Evolutionary conservation across 2,329 filamentous ascomycete genomes (phyloP).

Genomic region (Exserohilum rostratum): DNA sequence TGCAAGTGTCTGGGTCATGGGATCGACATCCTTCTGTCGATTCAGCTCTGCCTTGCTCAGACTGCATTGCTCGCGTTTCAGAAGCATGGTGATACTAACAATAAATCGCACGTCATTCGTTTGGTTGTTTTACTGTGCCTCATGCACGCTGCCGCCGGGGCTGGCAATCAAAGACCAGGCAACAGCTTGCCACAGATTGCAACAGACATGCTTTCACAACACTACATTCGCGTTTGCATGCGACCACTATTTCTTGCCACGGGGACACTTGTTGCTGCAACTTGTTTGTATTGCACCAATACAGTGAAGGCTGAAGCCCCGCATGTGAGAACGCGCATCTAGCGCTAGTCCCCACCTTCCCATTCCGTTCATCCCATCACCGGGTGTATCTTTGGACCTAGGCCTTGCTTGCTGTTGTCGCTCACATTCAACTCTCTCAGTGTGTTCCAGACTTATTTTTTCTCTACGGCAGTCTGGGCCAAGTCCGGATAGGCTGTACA

Average conservation of each 20-base stretch:
- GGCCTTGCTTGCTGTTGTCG: neutral
- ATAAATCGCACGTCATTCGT: neutral
- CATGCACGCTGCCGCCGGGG: neutral
- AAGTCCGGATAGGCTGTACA: neutral
- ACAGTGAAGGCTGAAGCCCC: slow-evolving; percentile 5
- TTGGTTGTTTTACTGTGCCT: neutral
- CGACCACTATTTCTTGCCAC: neutral
- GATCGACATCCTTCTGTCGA: neutral
- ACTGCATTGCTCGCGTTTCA: neutral
- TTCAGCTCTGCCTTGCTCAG: neutral
- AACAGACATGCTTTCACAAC: neutral
- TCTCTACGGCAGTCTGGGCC: neutral
- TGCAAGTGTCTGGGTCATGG: neutral
- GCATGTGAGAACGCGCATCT: slow-evolving; percentile 14
- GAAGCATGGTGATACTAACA: too few relatives aligned
- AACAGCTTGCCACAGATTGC: neutral
- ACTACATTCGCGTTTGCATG: neutral
- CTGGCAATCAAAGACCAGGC: neutral
- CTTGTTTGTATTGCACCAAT: neutral
- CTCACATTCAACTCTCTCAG: neutral
- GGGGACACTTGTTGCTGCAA: too few relatives aligned
- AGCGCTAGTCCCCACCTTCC: slow-evolving; percentile 14
- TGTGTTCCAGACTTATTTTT: neutral
- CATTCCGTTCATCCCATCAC: neutral
- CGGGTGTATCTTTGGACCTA: neutral